phyloP scores from a whole-genome alignment of 768 basidiomycete species.

The Gymnopilus junonius region DNA sequence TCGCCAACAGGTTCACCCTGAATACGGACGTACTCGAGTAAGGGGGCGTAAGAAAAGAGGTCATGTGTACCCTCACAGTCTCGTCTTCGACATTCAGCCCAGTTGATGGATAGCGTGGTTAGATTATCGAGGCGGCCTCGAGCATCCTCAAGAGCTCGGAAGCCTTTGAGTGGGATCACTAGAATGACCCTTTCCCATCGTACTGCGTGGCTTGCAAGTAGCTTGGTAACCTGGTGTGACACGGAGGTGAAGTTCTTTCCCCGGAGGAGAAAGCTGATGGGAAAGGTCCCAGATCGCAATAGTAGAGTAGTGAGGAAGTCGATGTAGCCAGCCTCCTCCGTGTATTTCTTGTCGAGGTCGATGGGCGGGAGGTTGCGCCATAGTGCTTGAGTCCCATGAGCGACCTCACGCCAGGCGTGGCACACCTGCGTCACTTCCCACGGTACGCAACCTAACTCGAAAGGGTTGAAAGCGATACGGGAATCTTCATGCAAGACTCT shows the following conservation, averaged over 20 bases:
- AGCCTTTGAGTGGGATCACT: neutral
- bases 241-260: neutral
- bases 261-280: neutral
- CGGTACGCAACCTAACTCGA: neutral
- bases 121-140: neutral
- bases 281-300: neutral
- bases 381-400: neutral
- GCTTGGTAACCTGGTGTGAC: neutral
- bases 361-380: neutral
- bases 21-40: neutral
- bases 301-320: neutral
- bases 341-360: neutral
- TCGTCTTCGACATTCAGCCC: neutral
- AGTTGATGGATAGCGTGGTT: neutral
- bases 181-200: neutral
- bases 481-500: neutral
- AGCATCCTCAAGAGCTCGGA: neutral
- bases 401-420: neutral
- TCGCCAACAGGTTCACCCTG: neutral
- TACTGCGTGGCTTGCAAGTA: neutral
- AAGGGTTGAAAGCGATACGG: neutral
- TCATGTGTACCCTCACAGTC: neutral
- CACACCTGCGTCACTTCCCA: neutral
- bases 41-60: neutral
- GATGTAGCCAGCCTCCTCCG: neutral